Evolutionary conservation across 225 moss, liverwort and hornwort genomes (phyloP), one percentile per base, ranked within the genome.

Genomic region (Bryum argenteum): DNA sequence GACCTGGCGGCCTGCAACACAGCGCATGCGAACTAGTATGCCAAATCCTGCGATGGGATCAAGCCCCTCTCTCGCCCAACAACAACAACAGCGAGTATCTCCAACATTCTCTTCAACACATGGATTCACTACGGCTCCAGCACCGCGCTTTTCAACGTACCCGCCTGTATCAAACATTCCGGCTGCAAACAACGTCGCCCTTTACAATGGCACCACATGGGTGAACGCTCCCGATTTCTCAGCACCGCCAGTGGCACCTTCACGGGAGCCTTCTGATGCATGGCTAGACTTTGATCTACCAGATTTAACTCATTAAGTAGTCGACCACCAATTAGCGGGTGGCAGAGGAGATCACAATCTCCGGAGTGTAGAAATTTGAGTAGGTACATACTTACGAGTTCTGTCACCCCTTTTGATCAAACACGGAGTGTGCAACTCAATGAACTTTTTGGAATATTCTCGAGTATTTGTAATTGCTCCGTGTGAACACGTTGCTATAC

Each of bases 121-220:
- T 23, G 63, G 47, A 40, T 58, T 77, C 56, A 37, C 74, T 55
- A 58, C 76, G 62, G 16, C 11, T 9, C n/a, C 74, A 12, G 73
- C 61, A 14, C 61, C 62, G 6, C 70, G 63, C 12, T 71, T 62
- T 38, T 75, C 68, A 21, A 43, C 61, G 58, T 71, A 75, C 12
- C 0, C 37, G 5, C 66, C 76, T 48, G 54, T 65, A 20, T 1
- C 50, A 0, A 52, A 28, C 66, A 45, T 59, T 20, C 59, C 78
- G 50, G 45, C 76, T 69, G 54, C 66, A 58, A 65, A 39, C 64
- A 63, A 74, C 55, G 62, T 75, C 12, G 28, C 69, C 13, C 70
- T 80, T n/a, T 80, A 78, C 72, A 83, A 77, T 69, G 80, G 75
- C 33, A 79, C 76, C 26, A 63, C 73, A 10, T 85, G 85, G 85